These are phyloP conservation scores for Colletotrichum filicis DNA, from an alignment of 2,329 filamentous ascomycete genomes.

Conservation along the genomic window DNA sequence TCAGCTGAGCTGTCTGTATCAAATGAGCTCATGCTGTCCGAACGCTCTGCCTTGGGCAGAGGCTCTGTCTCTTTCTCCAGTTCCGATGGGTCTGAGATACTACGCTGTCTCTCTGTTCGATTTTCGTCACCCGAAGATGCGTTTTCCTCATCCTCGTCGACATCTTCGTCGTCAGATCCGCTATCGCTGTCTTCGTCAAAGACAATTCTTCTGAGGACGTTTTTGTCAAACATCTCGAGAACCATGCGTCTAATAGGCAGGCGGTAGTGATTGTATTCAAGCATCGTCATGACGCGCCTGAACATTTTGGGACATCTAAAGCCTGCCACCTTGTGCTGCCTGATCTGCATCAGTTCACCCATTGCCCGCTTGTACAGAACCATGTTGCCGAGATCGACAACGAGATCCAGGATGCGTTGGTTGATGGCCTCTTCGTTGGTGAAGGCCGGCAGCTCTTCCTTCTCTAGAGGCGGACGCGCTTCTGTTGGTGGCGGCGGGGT, in stretches of 20 bases:
- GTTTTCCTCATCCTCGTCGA: conserved; percentile 61
- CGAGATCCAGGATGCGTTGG: conserved; percentile 84
- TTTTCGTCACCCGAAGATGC: conserved; percentile 56
- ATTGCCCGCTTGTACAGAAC: conserved; percentile 91
- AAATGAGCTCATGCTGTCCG: conserved; percentile 24
- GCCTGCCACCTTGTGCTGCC: conserved; percentile 76
- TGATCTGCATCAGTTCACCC: conserved; percentile 83
- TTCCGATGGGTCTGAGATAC: conserved; percentile 52
- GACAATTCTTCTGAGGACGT: conserved; percentile 85
- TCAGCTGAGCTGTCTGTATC: conserved; percentile 23
- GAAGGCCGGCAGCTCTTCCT: conserved; percentile 52
- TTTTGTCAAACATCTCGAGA: conserved; percentile 93
- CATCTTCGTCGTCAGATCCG: conserved; percentile 67
- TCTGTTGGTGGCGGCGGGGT: conserved; percentile 55
- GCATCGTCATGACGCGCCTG: conserved; percentile 82
- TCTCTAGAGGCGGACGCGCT: conserved; percentile 55
- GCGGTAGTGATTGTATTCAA: conserved; percentile 91
- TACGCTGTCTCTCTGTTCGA: conserved; percentile 68
- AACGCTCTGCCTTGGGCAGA: conserved; percentile 4
- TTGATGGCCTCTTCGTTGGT: conserved; percentile 73
- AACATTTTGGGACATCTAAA: conserved; percentile 85
- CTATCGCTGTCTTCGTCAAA: conserved; percentile 78
- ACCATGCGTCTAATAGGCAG: conserved; percentile 89
- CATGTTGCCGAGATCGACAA: conserved; percentile 91
- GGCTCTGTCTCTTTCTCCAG: conserved; percentile 11